These are phyloP conservation scores for Suillus lakei DNA, from an alignment of 768 basidiomycete species.

Conservation along the genomic window DNA sequence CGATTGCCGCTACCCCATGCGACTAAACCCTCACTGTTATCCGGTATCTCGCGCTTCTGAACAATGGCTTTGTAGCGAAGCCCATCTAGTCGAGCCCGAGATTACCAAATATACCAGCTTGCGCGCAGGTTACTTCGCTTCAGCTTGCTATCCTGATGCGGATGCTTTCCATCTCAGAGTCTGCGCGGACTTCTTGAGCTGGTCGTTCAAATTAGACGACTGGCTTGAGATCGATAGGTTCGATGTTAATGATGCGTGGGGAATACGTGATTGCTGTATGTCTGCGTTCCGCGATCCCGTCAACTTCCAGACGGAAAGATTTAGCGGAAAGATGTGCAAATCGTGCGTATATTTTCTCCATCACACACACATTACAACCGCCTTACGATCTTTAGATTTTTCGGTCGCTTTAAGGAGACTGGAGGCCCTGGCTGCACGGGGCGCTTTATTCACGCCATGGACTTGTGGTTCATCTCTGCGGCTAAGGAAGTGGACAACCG, in stretches of 20 bases:
- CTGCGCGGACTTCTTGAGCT: slow-evolving; percentile 69
- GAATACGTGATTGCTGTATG: slow-evolving; percentile 34
- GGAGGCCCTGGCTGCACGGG: slow-evolving; percentile 44
- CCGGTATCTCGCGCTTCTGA: not conserved
- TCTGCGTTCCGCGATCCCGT: slow-evolving; percentile 33
- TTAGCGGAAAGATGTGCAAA: slow-evolving; percentile 33
- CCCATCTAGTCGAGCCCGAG: slow-evolving; percentile 29
- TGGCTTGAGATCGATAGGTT: slow-evolving; percentile 13
- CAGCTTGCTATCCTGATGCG: slow-evolving; percentile 63
- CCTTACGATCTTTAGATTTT: slow-evolving; percentile 34
- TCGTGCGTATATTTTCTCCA: slow-evolving; percentile 31
- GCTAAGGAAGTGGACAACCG: slow-evolving; percentile 49
- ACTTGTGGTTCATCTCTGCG: slow-evolving; percentile 46
- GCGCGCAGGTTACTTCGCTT: slow-evolving; percentile 57
- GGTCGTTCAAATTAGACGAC: slow-evolving; percentile 43
- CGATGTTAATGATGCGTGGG: slow-evolving; percentile 33
- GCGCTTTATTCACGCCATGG: slow-evolving; percentile 46
- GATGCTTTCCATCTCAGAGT: slow-evolving; percentile 63
- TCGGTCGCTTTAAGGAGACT: slow-evolving; percentile 39
- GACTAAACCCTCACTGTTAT: not conserved
- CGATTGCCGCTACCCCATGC: not conserved
- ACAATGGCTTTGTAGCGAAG: not conserved
- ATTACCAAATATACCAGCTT: slow-evolving; percentile 46
- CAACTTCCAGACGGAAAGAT: slow-evolving; percentile 29
- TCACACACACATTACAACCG: not conserved